These are phyloP conservation scores for Jacaranda copaia DNA, from an alignment of 257 asterid genomes.

Conservation along the genomic window DNA sequence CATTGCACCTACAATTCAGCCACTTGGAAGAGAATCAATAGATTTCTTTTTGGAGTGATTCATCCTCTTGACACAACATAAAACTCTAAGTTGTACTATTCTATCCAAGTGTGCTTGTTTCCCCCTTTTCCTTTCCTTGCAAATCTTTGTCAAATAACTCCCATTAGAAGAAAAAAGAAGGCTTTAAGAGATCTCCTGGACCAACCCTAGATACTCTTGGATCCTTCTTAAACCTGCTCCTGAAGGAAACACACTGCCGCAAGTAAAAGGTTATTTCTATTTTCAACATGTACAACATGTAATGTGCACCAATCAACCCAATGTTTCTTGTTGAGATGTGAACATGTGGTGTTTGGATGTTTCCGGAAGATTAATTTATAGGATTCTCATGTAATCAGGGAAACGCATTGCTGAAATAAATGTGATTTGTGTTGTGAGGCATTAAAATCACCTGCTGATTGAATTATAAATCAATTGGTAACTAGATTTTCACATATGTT, in stretches of 20 bases:
- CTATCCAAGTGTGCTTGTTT: too few relatives aligned
- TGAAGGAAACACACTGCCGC: conserved; percentile 1
- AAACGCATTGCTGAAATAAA: not conserved
- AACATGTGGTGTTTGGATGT: not conserved
- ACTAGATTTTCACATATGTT: not conserved
- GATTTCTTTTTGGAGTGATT: too few relatives aligned
- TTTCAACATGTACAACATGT: not conserved
- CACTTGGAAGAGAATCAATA: too few relatives aligned
- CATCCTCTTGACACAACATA: too few relatives aligned
- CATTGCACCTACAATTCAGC: too few relatives aligned
- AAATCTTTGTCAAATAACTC: too few relatives aligned
- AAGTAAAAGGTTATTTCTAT: not conserved
- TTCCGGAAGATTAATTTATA: not conserved
- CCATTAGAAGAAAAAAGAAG: too few relatives aligned
- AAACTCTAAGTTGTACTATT: too few relatives aligned
- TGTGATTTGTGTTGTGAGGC: not conserved
- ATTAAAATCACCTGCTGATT: not conserved
- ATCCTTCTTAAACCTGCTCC: not conserved
- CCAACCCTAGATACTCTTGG: not conserved
- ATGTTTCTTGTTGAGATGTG: not conserved
- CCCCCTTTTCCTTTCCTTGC: too few relatives aligned
- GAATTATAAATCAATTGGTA: conserved; percentile 1
- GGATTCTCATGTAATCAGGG: not conserved
- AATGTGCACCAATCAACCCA: not conserved
- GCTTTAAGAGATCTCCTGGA: too few relatives aligned